These are phyloP conservation scores for Pisolithus marmoratus DNA, from an alignment of 768 basidiomycete species.

Conservation along the genomic window DNA sequence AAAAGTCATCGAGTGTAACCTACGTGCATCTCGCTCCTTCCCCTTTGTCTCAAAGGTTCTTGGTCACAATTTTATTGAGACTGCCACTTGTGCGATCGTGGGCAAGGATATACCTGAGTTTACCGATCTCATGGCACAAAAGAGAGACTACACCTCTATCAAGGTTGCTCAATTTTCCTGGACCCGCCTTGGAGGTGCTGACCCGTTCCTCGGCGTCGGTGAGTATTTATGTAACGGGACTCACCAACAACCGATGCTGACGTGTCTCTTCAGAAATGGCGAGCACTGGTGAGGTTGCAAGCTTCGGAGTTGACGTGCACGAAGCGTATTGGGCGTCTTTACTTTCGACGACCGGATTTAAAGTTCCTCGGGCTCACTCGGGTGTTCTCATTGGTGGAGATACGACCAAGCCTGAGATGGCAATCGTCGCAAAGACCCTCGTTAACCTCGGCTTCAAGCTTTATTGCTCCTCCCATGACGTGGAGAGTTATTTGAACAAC, in stretches of 20 bases:
- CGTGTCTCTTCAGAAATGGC: slow-evolving; percentile 76
- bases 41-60: slow-evolving; percentile 99
- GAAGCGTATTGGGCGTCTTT: slow-evolving; percentile 96
- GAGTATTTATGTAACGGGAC: slow-evolving; percentile 26
- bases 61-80: slow-evolving; percentile 95
- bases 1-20: slow-evolving; percentile 98
- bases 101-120: slow-evolving; percentile 85
- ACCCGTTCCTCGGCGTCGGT: slow-evolving; percentile 96
- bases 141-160: slow-evolving; percentile 89
- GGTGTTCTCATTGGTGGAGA: slow-evolving; percentile 95
- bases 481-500: slow-evolving; percentile 77
- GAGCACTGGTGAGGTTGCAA: slow-evolving; percentile 95
- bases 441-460: slow-evolving; percentile 91
- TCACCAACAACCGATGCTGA: slow-evolving; percentile 1
- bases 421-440: slow-evolving; percentile 70
- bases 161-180: slow-evolving; percentile 99
- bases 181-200: slow-evolving; percentile 93
- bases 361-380: slow-evolving; percentile 73
- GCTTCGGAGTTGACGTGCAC: slow-evolving; percentile 88
- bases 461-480: slow-evolving; percentile 75
- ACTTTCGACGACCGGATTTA: slow-evolving; percentile 95
- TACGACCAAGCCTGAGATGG: slow-evolving; percentile 81
- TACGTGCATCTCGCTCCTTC: slow-evolving; percentile 97
- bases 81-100: slow-evolving; percentile 83
- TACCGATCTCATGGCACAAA: slow-evolving; percentile 84